phyloP scores from a whole-genome alignment of 345 rosid genomes.

The Noccaea bulbosa region DNA sequence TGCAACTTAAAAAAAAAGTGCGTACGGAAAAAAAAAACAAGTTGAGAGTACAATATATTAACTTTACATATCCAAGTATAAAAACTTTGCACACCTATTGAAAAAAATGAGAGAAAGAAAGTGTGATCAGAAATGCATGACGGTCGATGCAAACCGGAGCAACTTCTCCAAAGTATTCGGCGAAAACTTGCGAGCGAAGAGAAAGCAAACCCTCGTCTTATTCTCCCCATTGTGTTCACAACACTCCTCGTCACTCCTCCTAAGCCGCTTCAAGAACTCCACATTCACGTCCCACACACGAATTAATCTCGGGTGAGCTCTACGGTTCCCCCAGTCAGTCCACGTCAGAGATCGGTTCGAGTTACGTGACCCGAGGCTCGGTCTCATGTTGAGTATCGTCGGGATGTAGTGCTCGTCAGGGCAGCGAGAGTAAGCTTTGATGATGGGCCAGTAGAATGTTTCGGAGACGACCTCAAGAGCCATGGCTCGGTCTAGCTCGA shows the following conservation, averaged over 20 bases:
- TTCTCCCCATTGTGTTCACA: conserved; percentile 56
- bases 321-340: conserved; percentile 74
- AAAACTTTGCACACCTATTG: background rate
- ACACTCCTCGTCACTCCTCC: conserved; percentile 45
- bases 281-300: conserved; percentile 48
- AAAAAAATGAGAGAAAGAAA: background rate
- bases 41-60: too few relatives aligned
- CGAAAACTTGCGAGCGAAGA: conserved; percentile 79
- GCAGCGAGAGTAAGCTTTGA: conserved; percentile 58
- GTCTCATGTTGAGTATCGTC: conserved; percentile 52
- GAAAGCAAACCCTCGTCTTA: conserved; percentile 54
- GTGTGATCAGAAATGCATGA: conserved; percentile 49
- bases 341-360: conserved; percentile 72
- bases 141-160: conserved; percentile 57
- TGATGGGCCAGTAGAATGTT: conserved; percentile 54
- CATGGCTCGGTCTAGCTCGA: conserved; percentile 63
- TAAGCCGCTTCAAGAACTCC: conserved; percentile 60
- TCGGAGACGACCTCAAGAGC: conserved; percentile 71
- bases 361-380: conserved; percentile 45
- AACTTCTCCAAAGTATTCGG: conserved; percentile 59
- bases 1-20: too few relatives aligned
- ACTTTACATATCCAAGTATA: background rate
- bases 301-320: conserved; percentile 65
- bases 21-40: too few relatives aligned
- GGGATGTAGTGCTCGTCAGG: conserved; percentile 84